phyloP scores from a whole-genome alignment of 163 green algal genomes.

The Volvox carteri region DNA sequence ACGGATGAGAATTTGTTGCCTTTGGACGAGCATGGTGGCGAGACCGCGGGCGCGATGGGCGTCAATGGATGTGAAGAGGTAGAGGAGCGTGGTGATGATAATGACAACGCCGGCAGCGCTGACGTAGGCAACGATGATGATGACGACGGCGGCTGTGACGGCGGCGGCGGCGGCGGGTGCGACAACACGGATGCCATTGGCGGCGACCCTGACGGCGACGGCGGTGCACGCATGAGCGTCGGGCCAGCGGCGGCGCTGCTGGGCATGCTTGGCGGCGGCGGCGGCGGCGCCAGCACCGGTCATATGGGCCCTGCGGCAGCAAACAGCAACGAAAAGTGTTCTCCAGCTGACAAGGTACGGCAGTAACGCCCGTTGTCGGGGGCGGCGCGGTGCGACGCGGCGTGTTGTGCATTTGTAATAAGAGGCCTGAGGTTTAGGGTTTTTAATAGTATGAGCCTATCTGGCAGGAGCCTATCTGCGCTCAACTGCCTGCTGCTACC shows the following conservation, averaged over 20 bases:
- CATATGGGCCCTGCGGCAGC: constrained; percentile 24
- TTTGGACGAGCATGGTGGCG: constrained; percentile 29
- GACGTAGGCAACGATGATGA: not conserved
- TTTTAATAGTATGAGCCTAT: too few species aligned
- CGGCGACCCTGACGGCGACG: not conserved
- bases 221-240: constrained; percentile 12
- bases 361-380: too few species aligned
- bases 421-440: too few species aligned
- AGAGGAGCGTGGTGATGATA: constrained; percentile 43
- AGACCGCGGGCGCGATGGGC: constrained; percentile 32
- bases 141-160: not conserved
- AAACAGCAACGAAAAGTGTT: constrained; percentile 45
- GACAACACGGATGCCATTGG: constrained; percentile 18
- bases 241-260: constrained; percentile 51
- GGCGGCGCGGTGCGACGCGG: too few species aligned
- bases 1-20: constrained; percentile 46
- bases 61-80: not conserved
- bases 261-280: constrained; percentile 42
- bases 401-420: too few species aligned
- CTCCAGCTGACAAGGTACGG: constrained; percentile 37
- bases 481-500: too few species aligned
- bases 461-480: too few species aligned
- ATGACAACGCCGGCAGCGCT: constrained; percentile 48
- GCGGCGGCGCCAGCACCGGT: constrained; percentile 44
- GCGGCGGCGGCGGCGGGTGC: not conserved